These are phyloP conservation scores for Azolla pinnata DNA, from an alignment of 75 land plant species.

Conservation along the genomic window DNA sequence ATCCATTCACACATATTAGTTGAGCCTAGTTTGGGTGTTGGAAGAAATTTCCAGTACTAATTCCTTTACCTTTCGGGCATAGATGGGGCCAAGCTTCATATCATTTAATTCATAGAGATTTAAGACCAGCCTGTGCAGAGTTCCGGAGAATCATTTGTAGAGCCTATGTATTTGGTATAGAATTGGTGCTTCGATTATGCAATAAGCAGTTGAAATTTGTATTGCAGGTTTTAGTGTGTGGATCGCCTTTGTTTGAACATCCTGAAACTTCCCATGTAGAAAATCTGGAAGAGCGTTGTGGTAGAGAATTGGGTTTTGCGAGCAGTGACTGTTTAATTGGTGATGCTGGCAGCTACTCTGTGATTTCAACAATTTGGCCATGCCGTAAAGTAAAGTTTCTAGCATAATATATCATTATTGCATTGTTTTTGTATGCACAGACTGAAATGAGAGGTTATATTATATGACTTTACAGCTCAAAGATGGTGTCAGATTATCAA, in stretches of 20 bases:
- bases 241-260: background rate
- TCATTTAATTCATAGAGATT: too few relatives aligned
- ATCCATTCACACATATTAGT: too few relatives aligned
- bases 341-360: slow-evolving; percentile 47
- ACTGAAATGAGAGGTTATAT: background rate
- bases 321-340: background rate
- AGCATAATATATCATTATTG: background rate
- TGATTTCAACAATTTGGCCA: slow-evolving; percentile 57
- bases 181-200: slow-evolving; percentile 17
- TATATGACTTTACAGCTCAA: slow-evolving; percentile 32
- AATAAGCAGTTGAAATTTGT: slow-evolving; percentile 25
- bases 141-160: too few relatives aligned
- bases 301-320: background rate
- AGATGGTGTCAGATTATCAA: slow-evolving; percentile 58
- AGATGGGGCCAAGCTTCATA: too few relatives aligned
- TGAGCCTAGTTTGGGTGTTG: too few relatives aligned
- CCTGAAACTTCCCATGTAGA: background rate
- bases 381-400: slow-evolving; percentile 43
- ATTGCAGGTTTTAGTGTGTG: slow-evolving; percentile 19
- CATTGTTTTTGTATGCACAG: background rate
- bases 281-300: background rate
- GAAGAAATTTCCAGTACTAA: too few relatives aligned
- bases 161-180: too few relatives aligned
- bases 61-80: too few relatives aligned
- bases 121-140: too few relatives aligned